Evolutionary conservation across 768 basidiomycete species (phyloP).

Genomic region (Agrocybe pediades): DNA sequence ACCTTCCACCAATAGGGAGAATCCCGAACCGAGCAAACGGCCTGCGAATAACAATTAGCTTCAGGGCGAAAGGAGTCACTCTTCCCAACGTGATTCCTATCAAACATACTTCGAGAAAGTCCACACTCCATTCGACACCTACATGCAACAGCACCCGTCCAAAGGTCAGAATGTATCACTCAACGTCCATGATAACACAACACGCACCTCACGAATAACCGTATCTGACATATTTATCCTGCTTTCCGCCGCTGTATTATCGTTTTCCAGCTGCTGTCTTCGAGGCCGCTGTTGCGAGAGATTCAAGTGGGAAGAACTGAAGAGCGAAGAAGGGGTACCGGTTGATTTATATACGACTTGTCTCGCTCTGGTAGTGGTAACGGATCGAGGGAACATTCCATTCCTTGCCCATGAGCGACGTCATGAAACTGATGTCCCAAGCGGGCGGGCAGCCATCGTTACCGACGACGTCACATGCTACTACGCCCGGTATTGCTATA

Average conservation of each 20-base stretch:
- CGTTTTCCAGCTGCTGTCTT: no score
- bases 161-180: neutral
- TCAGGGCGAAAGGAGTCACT: no score
- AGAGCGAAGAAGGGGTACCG: neutral
- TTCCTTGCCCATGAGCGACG: neutral
- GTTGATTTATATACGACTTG: neutral
- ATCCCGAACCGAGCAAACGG: conserved; percentile 69
- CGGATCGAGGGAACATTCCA: neutral
- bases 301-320: neutral
- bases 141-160: neutral
- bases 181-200: neutral
- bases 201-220: conserved; percentile 40
- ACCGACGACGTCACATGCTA: no score
- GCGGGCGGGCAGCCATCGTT: neutral
- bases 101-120: conserved; percentile 59
- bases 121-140: conserved; percentile 59
- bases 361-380: neutral
- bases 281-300: neutral
- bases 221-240: conserved; percentile 22
- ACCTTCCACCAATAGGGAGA: conserved; percentile 78
- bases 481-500: no score
- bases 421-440: no score
- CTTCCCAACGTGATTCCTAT: neutral
- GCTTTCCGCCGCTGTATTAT: neutral
- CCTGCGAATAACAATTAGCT: conserved; percentile 30